phyloP scores from a whole-genome alignment of 2,329 filamentous ascomycete genomes.

The Tolypocladium album region DNA sequence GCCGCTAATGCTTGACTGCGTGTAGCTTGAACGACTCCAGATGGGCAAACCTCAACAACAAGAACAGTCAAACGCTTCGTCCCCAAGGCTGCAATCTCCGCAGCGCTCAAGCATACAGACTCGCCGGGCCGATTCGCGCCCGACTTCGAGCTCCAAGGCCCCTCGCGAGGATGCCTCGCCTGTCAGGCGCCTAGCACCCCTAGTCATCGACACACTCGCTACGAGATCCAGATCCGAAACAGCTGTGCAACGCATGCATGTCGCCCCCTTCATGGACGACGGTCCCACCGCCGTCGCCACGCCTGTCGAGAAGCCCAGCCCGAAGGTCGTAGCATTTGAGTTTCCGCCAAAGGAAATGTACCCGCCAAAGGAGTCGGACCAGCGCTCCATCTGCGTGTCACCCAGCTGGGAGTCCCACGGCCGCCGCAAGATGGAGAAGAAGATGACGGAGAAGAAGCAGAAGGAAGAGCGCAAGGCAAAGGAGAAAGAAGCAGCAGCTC shows the following conservation, averaged over 20 bases:
- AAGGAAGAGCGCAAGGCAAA: slow-evolving; percentile 18
- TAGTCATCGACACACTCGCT: slow-evolving; percentile 7
- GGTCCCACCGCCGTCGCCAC: slow-evolving; percentile 3
- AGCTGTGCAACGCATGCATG: slow-evolving; percentile 3
- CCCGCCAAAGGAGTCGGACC: slow-evolving; percentile 17
- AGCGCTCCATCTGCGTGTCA: slow-evolving; percentile 42
- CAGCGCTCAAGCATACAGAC: slow-evolving; percentile 6
- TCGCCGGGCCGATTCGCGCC: slow-evolving; percentile 3
- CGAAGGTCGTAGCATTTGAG: slow-evolving; percentile 20
- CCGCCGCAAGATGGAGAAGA: slow-evolving; percentile 42
- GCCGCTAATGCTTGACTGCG: background rate
- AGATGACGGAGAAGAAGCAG: slow-evolving; percentile 21
- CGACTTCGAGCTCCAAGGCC: background rate
- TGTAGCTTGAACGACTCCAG: slow-evolving; percentile 11
- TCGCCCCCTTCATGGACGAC: slow-evolving; percentile 1
- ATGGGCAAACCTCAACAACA: slow-evolving; percentile 1
- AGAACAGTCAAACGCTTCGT: background rate
- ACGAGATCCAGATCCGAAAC: slow-evolving; percentile 2
- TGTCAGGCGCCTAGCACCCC: slow-evolving; percentile 2
- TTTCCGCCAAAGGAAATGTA: slow-evolving; percentile 17
- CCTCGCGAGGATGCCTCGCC: slow-evolving; percentile 3
- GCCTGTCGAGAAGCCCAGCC: slow-evolving; percentile 10
- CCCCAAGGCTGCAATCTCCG: background rate
- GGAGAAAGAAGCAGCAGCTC: slow-evolving; percentile 11
- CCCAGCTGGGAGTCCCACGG: slow-evolving; percentile 51